Percentiles rank a stretch among this genome's conserved stretches.
phyloP scores from a whole-genome alignment of 2,329 filamentous ascomycete genomes.

The Simplicillium aogashimaense region DNA sequence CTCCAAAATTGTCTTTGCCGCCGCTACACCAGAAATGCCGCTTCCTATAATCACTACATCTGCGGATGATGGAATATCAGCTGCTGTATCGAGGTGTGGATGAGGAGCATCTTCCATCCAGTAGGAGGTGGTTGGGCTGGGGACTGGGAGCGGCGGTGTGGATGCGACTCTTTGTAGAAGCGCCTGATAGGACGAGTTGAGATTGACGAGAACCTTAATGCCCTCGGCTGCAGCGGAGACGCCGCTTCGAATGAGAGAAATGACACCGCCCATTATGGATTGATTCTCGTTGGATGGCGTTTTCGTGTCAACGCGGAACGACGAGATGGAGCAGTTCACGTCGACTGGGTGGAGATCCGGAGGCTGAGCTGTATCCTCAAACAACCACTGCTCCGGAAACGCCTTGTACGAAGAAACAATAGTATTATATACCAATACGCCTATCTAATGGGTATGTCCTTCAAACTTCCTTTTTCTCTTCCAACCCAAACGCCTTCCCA shows the following conservation, averaged over 20 bases:
- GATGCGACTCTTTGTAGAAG: slow-evolving; percentile 19
- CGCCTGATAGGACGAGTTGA: slow-evolving; percentile 16
- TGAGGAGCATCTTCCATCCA: slow-evolving; percentile 35
- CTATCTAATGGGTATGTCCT: slow-evolving; percentile 4
- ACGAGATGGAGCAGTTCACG: too few relatives aligned
- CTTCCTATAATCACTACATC: slow-evolving; percentile 45
- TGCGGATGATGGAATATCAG: slow-evolving; percentile 23
- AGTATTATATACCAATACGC: slow-evolving; percentile 1
- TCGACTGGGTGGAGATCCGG: too few relatives aligned
- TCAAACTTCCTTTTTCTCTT: slow-evolving; percentile 1
- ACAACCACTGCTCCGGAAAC: neutral
- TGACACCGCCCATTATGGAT: slow-evolving; percentile 20
- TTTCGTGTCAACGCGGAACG: too few relatives aligned
- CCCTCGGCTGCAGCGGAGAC: slow-evolving; percentile 13
- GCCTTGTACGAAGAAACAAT: neutral
- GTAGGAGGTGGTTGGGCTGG: slow-evolving; percentile 31
- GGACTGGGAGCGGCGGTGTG: slow-evolving; percentile 28
- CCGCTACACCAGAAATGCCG: slow-evolving; percentile 37
- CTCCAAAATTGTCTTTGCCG: slow-evolving; percentile 17
- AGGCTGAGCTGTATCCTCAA: neutral
- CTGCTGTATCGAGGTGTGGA: slow-evolving; percentile 26
- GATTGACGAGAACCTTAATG: slow-evolving; percentile 13
- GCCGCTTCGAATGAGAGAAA: slow-evolving; percentile 16
- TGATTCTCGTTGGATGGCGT: too few relatives aligned
- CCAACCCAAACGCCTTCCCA: neutral